Conservation (phyloP, 129 eudicot genomes). For the Centella asiatica region DNA sequence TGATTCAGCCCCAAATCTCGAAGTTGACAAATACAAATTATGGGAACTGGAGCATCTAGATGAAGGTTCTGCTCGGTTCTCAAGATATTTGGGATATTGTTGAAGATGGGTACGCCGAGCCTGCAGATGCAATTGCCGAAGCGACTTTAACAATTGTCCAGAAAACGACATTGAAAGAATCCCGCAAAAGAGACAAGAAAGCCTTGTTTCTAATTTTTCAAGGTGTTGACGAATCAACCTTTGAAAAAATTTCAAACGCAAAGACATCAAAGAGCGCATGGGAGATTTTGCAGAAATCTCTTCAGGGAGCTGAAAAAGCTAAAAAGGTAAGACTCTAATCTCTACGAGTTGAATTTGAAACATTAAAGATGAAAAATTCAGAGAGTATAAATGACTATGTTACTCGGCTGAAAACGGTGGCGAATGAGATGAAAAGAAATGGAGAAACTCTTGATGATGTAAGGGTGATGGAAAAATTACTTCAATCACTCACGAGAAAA, state of each 20-base stretch:
- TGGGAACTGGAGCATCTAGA: background rate
- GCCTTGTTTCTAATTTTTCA: background rate
- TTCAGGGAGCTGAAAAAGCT: no score
- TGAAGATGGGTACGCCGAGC: background rate
- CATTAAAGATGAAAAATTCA: background rate
- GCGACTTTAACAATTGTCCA: background rate
- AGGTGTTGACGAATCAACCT: background rate
- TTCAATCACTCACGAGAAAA: background rate
- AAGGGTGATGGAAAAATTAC: background rate
- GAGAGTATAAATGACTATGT: background rate
- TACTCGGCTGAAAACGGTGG: background rate
- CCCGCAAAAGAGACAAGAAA: background rate
- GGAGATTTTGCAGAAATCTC: constrained; percentile 1
- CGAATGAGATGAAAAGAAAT: background rate
- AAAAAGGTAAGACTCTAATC: background rate
- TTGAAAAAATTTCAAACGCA: background rate
- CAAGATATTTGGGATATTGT: background rate
- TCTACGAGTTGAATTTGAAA: background rate
- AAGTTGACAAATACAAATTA: background rate
- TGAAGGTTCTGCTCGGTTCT: background rate
- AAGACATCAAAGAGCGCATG: background rate
- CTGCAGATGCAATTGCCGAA: background rate
- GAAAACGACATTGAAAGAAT: background rate
- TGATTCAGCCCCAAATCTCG: background rate
- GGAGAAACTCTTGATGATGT: background rate